phyloP scores from a whole-genome alignment of 306 rosid species.

The Cucurbita ficifolia region DNA sequence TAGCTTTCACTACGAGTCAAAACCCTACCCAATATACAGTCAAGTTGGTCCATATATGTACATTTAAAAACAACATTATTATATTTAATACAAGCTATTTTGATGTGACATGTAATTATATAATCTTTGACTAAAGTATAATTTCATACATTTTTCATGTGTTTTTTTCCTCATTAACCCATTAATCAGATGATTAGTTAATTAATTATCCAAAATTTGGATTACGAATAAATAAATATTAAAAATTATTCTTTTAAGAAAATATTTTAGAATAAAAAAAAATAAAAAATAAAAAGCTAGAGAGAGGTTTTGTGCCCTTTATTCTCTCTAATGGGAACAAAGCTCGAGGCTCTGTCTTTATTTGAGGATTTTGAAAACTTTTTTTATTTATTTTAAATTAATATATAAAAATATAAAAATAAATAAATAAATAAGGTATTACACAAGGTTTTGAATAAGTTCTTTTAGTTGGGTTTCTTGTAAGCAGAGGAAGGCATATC shows the following conservation, averaged over 20 bases:
- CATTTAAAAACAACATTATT: background rate
- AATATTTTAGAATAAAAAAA: background rate
- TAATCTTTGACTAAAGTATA: background rate
- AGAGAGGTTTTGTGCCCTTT: background rate
- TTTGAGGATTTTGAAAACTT: background rate
- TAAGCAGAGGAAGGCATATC: conserved; percentile 40
- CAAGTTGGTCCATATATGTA: background rate
- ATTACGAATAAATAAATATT: background rate
- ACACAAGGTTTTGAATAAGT: conserved; percentile 7
- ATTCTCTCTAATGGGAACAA: conserved; percentile 12
- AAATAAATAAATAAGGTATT: background rate
- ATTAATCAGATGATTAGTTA: background rate
- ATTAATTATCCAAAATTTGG: background rate
- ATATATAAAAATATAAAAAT: too few species aligned
- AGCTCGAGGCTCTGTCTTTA: conserved; percentile 20
- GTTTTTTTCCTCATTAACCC: background rate
- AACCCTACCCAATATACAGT: background rate
- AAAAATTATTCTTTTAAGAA: background rate
- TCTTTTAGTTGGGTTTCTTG: conserved; percentile 21
- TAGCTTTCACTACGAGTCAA: background rate
- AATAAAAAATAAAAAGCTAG: background rate
- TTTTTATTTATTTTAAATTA: background rate
- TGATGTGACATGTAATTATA: background rate
- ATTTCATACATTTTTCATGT: background rate
- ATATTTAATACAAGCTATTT: background rate